Percentiles rank a stretch among this genome's conserved stretches.
phyloP scores from a whole-genome alignment of 2,329 filamentous ascomycete genomes.

The Harringtonia aguacate region DNA sequence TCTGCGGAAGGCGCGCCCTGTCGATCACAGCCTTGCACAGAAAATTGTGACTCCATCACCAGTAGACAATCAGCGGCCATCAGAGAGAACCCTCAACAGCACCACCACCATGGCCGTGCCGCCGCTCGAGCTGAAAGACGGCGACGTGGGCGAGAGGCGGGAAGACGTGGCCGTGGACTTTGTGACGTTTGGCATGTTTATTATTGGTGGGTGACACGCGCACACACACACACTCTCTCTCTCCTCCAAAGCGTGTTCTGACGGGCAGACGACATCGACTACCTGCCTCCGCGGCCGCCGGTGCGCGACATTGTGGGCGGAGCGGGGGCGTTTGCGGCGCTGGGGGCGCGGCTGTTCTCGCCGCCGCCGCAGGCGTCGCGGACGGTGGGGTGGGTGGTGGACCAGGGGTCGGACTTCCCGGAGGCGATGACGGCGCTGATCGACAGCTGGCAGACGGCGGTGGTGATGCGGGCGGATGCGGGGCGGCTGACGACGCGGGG shows the following conservation, averaged over 20 bases:
- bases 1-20: no score
- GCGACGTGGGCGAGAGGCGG: no score
- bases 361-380: conserved; percentile 54
- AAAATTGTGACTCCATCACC: no score
- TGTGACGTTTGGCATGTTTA: conserved; percentile 63
- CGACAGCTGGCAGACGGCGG: conserved; percentile 64
- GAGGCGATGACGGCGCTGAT: conserved; percentile 51
- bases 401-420: conserved; percentile 83
- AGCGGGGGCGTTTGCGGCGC: conserved; percentile 73
- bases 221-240: no score
- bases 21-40: no score
- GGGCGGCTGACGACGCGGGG: conserved; percentile 72
- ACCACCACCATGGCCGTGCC: no score
- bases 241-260: not conserved
- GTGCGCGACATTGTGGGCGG: conserved; percentile 76
- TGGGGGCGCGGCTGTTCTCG: conserved; percentile 83
- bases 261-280: conserved; percentile 77
- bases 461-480: conserved; percentile 54
- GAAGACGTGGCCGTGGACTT: conserved; percentile 40
- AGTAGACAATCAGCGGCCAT: no score
- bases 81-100: no score
- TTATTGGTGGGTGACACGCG: conserved; percentile 45
- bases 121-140: no score
- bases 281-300: conserved; percentile 55
- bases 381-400: conserved; percentile 80